Evolutionary conservation across 805 yeast species (phyloP).

Genomic region (Kuraishia cidri): DNA sequence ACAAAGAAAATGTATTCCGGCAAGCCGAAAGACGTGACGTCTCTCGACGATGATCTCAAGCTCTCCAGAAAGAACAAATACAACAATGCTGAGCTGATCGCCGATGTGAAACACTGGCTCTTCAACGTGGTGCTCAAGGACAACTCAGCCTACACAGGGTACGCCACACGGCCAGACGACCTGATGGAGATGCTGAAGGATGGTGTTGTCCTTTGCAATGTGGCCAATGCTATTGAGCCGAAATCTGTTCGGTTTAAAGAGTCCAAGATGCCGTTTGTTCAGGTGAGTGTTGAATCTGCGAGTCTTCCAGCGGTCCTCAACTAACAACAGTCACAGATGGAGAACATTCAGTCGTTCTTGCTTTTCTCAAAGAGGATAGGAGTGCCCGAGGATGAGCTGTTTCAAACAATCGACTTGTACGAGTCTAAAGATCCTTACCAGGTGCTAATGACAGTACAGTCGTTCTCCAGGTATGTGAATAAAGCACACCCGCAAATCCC

Average conservation of each 20-base stretch:
- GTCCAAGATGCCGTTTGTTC: slow-evolving; percentile 66
- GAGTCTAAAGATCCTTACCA: slow-evolving; percentile 73
- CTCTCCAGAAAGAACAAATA: slow-evolving; percentile 45
- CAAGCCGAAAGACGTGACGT: slow-evolving; percentile 29
- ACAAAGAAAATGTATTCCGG: too few species aligned
- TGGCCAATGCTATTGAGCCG: slow-evolving; percentile 31
- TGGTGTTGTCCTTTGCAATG: slow-evolving; percentile 46
- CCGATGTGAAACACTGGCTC: slow-evolving; percentile 44
- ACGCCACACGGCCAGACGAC: slow-evolving; percentile 24
- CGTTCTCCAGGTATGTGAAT: slow-evolving; percentile 64
- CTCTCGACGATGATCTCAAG: slow-evolving; percentile 55
- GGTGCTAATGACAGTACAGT: slow-evolving; percentile 63
- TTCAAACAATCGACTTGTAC: slow-evolving; percentile 69
- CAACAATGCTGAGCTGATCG: slow-evolving; percentile 18
- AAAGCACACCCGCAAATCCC: slow-evolving; percentile 39
- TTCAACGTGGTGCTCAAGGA: slow-evolving; percentile 9
- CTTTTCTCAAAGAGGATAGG: slow-evolving; percentile 54
- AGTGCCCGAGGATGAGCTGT: slow-evolving; percentile 73
- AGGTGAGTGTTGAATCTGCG: slow-evolving; percentile 9
- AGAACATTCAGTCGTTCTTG: slow-evolving; percentile 68
- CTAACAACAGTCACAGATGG: slow-evolving; percentile 48
- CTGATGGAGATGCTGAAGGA: slow-evolving; percentile 49
- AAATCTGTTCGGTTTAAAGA: slow-evolving; percentile 38
- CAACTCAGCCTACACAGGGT: not conserved
- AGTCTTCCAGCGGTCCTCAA: not conserved